Base-by-base conservation (phyloP, 169 alveolate genomes). In the Amoebophrya sp. region DNA sequence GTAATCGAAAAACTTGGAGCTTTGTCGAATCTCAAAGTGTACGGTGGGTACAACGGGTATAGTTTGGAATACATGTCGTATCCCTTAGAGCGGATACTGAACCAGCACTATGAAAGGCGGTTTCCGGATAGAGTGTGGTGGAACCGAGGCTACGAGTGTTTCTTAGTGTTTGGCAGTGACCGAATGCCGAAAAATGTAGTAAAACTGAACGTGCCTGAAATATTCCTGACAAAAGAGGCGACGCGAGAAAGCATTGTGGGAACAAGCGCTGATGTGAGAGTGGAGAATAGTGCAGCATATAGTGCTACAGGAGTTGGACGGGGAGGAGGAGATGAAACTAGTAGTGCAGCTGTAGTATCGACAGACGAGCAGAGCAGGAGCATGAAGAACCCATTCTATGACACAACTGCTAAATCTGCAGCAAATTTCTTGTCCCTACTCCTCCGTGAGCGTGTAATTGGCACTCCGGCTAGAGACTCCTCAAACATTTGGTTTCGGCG, bases 41-140 rank as follows among this genome's bases (percentile, higher is more conserved):
- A 65, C 83, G 83, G 83, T 36, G 83, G 83, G 2, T 65, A 65
- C 83, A 65, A 65, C 83, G 83, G 83, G 2, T 65, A 65, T 36
- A 26, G 39, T 0, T 36, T 65, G 3, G 83, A 65, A 65, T 65
- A 65, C 83, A 65, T 65, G 83, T 26, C n/a, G 26, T 12, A 36
- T 1, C 83, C 83, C 38, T 26, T 26, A 10, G 2, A 6, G 39
- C 12, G 36, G 33, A 36, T 65, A 0, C 33, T 65, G 83, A 65
- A 65, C 83, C 12, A 65, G 36, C 18, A 12, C 33, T 65, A 65
- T 36, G 0, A 1, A 6, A 29, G 83, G 2, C 2, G 83, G 2
- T 65, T 65, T 65, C 83, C 83, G 83, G 83, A 65, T 26, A 29
- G 83, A 0, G 26, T 65, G 26, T 65, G 83, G 83, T 29, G n/a